Evolutionary conservation across 306 rosid species (phyloP).

Genomic region (Castanea sativa): DNA sequence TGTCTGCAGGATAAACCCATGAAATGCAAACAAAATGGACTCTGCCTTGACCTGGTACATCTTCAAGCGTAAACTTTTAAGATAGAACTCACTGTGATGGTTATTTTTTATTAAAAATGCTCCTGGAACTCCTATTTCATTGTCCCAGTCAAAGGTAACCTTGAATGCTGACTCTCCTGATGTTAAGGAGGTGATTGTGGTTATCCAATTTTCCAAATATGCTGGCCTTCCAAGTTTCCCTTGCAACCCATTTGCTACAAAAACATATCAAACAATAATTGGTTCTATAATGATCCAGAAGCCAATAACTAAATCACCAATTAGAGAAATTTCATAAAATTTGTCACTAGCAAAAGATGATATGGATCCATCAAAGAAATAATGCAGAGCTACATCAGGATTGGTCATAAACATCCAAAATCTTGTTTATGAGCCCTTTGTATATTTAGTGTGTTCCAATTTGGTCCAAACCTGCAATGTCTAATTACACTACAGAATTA

Average conservation of each 20-base stretch:
- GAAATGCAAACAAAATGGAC: slow-evolving; percentile 80
- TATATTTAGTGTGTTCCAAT: too few relatives aligned
- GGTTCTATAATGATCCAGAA: neutral
- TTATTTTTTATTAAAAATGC: slow-evolving; percentile 65
- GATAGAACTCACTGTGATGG: slow-evolving; percentile 66
- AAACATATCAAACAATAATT: neutral
- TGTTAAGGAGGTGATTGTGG: slow-evolving; percentile 31
- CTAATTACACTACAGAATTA: too few relatives aligned
- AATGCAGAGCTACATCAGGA: too few relatives aligned
- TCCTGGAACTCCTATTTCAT: slow-evolving; percentile 60
- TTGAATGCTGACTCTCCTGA: slow-evolving; percentile 53
- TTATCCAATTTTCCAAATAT: slow-evolving; percentile 56
- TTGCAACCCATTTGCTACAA: slow-evolving; percentile 43
- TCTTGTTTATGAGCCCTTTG: too few relatives aligned
- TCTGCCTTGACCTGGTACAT: slow-evolving; percentile 62
- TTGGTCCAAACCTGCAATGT: too few relatives aligned
- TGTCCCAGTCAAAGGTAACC: slow-evolving; percentile 64
- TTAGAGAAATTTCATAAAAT: neutral
- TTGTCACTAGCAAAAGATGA: too few relatives aligned
- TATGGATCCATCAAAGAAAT: too few relatives aligned
- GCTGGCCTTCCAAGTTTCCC: slow-evolving; percentile 64
- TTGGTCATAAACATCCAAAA: too few relatives aligned
- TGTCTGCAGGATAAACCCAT: slow-evolving; percentile 68
- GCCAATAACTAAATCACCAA: neutral
- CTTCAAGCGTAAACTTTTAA: slow-evolving; percentile 59